These are phyloP conservation scores for Patellifolia procumbens DNA, from an alignment of 179 eudicot species.

Conservation along the genomic window DNA sequence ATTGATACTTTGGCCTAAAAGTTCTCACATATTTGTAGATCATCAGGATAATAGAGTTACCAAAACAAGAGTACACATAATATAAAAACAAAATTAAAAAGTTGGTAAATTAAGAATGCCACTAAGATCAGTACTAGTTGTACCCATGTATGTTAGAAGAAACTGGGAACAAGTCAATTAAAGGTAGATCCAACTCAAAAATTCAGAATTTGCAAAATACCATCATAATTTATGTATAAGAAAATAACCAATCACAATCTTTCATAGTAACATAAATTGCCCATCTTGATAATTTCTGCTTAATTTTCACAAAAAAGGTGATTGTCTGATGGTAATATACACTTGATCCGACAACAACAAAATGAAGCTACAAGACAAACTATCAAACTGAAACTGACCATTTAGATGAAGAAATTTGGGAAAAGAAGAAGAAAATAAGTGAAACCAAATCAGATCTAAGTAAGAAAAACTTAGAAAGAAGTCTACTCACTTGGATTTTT, in stretches of 20 bases:
- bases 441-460: conserved; percentile 43
- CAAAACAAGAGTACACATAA: neutral
- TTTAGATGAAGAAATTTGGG: neutral
- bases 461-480: neutral
- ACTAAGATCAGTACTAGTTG: conserved; percentile 19
- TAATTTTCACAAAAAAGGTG: neutral
- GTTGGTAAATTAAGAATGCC: neutral
- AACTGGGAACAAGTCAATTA: conserved; percentile 23
- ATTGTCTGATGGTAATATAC: neutral
- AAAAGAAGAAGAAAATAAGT: conserved; percentile 3
- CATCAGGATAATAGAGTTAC: neutral
- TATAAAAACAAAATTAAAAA: neutral
- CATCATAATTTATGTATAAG: conserved; percentile 8
- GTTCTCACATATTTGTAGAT: too few species aligned
- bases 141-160: conserved; percentile 29
- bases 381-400: neutral
- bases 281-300: conserved; percentile 18
- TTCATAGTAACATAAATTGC: conserved; percentile 16
- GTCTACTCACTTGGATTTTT: conserved; percentile 54
- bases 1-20: too few species aligned
- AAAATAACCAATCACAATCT: conserved; percentile 14
- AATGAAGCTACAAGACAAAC: conserved; percentile 16
- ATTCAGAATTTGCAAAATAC: conserved; percentile 23
- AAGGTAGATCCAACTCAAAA: conserved; percentile 35
- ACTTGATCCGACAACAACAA: conserved; percentile 9